phyloP scores from a whole-genome alignment of 441 rosid species.

The Pelargonium fulgidum region DNA sequence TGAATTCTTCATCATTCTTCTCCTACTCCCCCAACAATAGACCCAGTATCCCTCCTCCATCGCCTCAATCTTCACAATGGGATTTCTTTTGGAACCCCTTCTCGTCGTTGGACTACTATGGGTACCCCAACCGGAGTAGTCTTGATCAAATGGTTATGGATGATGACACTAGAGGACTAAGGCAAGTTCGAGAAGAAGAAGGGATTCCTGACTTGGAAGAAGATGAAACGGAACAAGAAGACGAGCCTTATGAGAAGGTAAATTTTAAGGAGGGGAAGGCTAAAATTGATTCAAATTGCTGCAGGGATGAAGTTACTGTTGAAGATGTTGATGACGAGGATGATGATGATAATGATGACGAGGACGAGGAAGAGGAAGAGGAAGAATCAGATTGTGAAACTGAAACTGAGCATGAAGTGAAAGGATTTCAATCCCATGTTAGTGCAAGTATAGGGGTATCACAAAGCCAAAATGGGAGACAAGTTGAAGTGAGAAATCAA shows the following conservation, averaged over 20 bases:
- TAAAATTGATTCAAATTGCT: slow-evolving; percentile 25
- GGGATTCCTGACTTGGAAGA: slow-evolving; percentile 96
- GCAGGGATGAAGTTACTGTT: slow-evolving; percentile 61
- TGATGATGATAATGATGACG: slow-evolving; percentile 37
- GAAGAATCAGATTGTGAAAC: slow-evolving; percentile 28
- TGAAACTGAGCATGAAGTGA: slow-evolving; percentile 32
- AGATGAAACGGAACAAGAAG: slow-evolving; percentile 65
- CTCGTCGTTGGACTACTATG: slow-evolving; percentile 75
- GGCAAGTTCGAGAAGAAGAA: slow-evolving; percentile 94
- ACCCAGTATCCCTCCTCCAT: slow-evolving; percentile 66
- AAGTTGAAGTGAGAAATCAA: slow-evolving; percentile 49
- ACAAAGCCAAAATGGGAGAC: slow-evolving; percentile 36
- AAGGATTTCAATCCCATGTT: slow-evolving; percentile 36
- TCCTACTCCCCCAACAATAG: slow-evolving; percentile 50
- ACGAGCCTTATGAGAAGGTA: slow-evolving; percentile 28
- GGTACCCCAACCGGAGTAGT: slow-evolving; percentile 48
- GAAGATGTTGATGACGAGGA: slow-evolving; percentile 67
- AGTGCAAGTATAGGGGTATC: slow-evolving; percentile 39
- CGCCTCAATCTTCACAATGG: slow-evolving; percentile 92
- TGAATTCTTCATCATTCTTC: slow-evolving; percentile 35
- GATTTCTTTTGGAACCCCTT: slow-evolving; percentile 97
- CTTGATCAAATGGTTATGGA: slow-evolving; percentile 56
- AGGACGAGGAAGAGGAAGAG: slow-evolving; percentile 25
- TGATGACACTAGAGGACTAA: slow-evolving; percentile 72
- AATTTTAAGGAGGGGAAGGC: slow-evolving; percentile 30